These are phyloP conservation scores for Pharnaceum exiguum DNA, from an alignment of 148 eudicot genomes.

Conservation along the genomic window DNA sequence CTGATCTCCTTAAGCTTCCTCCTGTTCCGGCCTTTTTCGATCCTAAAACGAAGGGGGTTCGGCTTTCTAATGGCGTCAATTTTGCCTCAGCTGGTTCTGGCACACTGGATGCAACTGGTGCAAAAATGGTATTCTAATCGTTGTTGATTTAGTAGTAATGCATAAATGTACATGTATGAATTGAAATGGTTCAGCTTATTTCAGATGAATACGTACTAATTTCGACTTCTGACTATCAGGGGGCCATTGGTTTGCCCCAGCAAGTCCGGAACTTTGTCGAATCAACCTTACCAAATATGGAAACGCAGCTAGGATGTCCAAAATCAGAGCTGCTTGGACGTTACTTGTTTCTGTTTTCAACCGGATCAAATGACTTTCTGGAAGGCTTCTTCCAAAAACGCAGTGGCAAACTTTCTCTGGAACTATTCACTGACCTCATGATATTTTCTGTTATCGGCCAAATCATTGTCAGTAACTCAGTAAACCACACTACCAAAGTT, in stretches of 20 bases:
- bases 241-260: constrained; percentile 1
- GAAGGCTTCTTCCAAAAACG: constrained; percentile 4
- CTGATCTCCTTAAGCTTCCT: constrained; percentile 11
- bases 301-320: constrained; percentile 7
- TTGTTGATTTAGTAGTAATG: background rate
- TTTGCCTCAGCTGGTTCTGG: constrained; percentile 23
- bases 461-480: constrained; percentile 15
- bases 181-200: background rate
- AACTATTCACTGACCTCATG: constrained; percentile 9
- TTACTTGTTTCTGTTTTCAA: constrained; percentile 23
- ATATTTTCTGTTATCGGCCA: constrained; percentile 8
- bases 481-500: too few relatives aligned
- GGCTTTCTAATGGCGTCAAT: constrained; percentile 12
- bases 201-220: background rate
- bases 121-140: background rate
- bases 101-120: constrained; percentile 14
- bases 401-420: background rate
- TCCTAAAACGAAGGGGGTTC: background rate
- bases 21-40: background rate
- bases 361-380: constrained; percentile 17
- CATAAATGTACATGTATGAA: too few relatives aligned
- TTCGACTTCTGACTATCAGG: background rate
- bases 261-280: constrained; percentile 10
- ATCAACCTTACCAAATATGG: constrained; percentile 1
- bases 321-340: background rate